Evolutionary conservation across 345 rosid genomes (phyloP), one percentile per base, ranked within the genome.

Genomic region (Litchi chinensis): DNA sequence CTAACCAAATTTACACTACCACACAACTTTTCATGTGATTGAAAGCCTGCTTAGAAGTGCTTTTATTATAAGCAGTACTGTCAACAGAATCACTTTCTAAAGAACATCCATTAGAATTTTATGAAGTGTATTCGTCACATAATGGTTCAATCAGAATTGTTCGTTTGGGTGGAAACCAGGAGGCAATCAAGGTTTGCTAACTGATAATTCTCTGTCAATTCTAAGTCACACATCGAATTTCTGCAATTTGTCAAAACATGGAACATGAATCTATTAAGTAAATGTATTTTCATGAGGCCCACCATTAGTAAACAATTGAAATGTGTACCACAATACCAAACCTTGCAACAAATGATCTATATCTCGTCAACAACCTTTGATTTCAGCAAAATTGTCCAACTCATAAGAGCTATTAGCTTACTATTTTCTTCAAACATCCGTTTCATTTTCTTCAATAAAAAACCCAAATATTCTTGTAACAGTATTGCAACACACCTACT

Each of bases 301-400:
- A 50, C 78, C 46, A n/a, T 5, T 19, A 24, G 26, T 41, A 60
- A 74, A 68, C 22, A 41, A 62, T 13, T 0, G 62, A 64, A 65
- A 48, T 24, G 11, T 16, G 40, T 43, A 4, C 21, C 13, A 41
- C 4, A 11, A 41, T 50, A 62, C 68, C 52, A 59, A 60, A 57
- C 52, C 54, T 52, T 26, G 50, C 32, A 57, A 73, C 37, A 39
- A 73, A 72, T 39, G 5, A 39, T 59, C 52, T 18, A 32, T 32
- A 32, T 32, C 37, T 32, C 37, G 11, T 52, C 52, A 73, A 40
- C 76, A 22, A 22, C 57, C 32, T 68, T 43, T 8, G 50, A 22
- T 60, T 60, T 60, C 28, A n/a, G 65, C 65, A n/a, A 60, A n/a
- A 60, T 60, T 60, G 26, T 60, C 65, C 65, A 60, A 60, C 65